phyloP scores from a whole-genome alignment of 768 basidiomycete species.

The Tephrocybe sp. region DNA sequence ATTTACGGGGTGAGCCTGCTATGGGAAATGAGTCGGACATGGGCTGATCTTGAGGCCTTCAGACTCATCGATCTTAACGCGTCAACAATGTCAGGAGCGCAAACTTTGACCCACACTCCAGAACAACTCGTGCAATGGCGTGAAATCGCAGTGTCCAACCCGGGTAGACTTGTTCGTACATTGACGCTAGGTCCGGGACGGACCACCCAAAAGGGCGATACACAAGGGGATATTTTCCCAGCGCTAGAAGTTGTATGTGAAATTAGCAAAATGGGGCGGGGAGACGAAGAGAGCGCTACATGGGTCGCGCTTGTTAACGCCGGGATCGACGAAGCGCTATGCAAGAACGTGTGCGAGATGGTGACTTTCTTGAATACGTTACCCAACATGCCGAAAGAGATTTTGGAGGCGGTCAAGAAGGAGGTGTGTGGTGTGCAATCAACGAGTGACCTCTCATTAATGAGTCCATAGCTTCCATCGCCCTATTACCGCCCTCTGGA shows the following conservation, averaged over 20 bases:
- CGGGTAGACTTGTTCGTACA: slow-evolving; percentile 3
- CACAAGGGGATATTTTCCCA: slow-evolving; percentile 7
- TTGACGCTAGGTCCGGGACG: slow-evolving; percentile 4
- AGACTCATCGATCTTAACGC: too few relatives aligned
- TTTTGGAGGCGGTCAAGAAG: slow-evolving; percentile 9
- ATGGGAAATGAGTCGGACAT: too few relatives aligned
- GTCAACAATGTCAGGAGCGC: not conserved
- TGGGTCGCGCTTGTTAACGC: slow-evolving; percentile 8
- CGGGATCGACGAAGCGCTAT: slow-evolving; percentile 5
- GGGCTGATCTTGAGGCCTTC: too few relatives aligned
- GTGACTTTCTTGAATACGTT: not conserved
- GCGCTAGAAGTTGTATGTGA: slow-evolving; percentile 4
- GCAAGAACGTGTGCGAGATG: slow-evolving; percentile 9
- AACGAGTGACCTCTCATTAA: not conserved
- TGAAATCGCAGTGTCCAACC: slow-evolving; percentile 3
- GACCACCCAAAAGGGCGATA: slow-evolving; percentile 7
- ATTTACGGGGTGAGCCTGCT: too few relatives aligned
- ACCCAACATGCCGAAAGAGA: slow-evolving; percentile 6
- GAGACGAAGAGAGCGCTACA: not conserved
- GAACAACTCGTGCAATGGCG: slow-evolving; percentile 10
- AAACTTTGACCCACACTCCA: slow-evolving; percentile 8
- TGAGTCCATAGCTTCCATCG: slow-evolving; percentile 7
- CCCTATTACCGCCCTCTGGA: slow-evolving; percentile 9
- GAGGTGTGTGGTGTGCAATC: not conserved
- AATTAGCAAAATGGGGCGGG: not conserved